Base-by-base conservation (phyloP, 1,284 basidiomycete genomes). In the Coniferiporia sulphurascens region DNA sequence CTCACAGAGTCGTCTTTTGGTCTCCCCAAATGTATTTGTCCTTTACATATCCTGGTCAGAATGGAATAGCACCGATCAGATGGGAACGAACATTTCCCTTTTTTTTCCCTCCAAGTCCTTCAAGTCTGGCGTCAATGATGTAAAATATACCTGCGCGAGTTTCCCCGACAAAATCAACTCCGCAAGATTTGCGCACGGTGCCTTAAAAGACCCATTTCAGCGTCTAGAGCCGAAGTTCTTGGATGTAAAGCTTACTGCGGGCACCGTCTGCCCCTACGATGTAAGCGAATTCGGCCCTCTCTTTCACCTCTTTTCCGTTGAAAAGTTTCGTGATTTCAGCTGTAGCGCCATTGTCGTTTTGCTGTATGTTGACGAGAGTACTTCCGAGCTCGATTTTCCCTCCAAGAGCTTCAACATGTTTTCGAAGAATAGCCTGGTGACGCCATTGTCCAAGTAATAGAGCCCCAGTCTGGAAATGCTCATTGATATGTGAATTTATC, bases 121-220 rank as follows among this genome's bases (percentile, higher is more conserved):
- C 66, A 0, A 71, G 60, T 38, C 66, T 66, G n/a, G 80, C 70
- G 63, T 81, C 79, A 1, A 78, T 80, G 3, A 75, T 66, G 3
- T 78, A 63, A 8, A 73, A 65, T 12, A 65, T 54, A 3, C 17
- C 38, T 19, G 75, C 65, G 41, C 66, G 67, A 0, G 73, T 75
- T 59, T 82, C 76, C 0, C 81, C 81, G 1, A 76, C 56, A 60
- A 82, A 81, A 0, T 70, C 62, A 35, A 81, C 62, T 0, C 74
- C 75, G 9, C 80, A 71, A 22, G 70, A 68, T 59, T 80, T 79
- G 32, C 72, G 60, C 36, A 65, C 62, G 17, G 66, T 58, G 35
- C 72, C 72, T 72, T 34, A 17, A 13, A 63, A 17, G 5, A 12
- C 7, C 1, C 38, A 22, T 60, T 48, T n/a, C 27, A n/a, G 44